phyloP scores from a whole-genome alignment of 192 early-diverging fungal genomes.

The Backusella parvicylindrica region DNA sequence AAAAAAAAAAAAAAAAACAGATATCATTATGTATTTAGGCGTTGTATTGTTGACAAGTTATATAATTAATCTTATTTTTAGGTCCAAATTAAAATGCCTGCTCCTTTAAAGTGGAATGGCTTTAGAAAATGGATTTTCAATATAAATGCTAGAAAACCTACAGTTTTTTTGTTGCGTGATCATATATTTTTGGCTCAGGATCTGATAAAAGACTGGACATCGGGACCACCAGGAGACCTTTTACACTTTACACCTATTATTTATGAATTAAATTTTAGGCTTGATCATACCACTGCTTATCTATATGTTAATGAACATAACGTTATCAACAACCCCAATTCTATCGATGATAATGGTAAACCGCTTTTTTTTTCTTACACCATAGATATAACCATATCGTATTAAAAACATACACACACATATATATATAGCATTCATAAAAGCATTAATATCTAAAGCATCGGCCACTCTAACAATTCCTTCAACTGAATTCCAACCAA shows the following conservation, averaged over 20 bases:
- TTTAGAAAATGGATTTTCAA: slow-evolving; percentile 64
- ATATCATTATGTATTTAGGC: neutral
- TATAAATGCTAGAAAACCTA: slow-evolving; percentile 35
- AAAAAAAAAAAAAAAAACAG: no score
- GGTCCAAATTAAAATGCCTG: slow-evolving; percentile 53
- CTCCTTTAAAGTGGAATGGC: slow-evolving; percentile 71
- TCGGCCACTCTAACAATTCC: slow-evolving; percentile 45
- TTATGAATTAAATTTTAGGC: slow-evolving; percentile 53
- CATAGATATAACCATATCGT: neutral
- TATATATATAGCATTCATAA: slow-evolving; percentile 13
- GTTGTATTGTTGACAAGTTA: neutral
- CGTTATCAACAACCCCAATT: slow-evolving; percentile 69
- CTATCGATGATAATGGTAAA: slow-evolving; percentile 71
- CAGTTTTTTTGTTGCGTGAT: slow-evolving; percentile 64
- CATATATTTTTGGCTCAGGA: slow-evolving; percentile 76
- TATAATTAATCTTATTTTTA: slow-evolving; percentile 18
- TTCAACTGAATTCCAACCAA: slow-evolving; percentile 54
- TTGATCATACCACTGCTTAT: slow-evolving; percentile 50
- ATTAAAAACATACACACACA: neutral
- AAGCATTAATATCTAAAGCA: slow-evolving; percentile 30
- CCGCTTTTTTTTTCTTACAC: slow-evolving; percentile 1
- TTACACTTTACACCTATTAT: slow-evolving; percentile 67
- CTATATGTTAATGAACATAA: slow-evolving; percentile 76
- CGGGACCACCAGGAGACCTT: slow-evolving; percentile 47
- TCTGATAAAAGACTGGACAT: slow-evolving; percentile 65